These are phyloP conservation scores for Pseudopithomyces chartarum DNA, from an alignment of 2,329 filamentous ascomycete genomes.

Conservation along the genomic window DNA sequence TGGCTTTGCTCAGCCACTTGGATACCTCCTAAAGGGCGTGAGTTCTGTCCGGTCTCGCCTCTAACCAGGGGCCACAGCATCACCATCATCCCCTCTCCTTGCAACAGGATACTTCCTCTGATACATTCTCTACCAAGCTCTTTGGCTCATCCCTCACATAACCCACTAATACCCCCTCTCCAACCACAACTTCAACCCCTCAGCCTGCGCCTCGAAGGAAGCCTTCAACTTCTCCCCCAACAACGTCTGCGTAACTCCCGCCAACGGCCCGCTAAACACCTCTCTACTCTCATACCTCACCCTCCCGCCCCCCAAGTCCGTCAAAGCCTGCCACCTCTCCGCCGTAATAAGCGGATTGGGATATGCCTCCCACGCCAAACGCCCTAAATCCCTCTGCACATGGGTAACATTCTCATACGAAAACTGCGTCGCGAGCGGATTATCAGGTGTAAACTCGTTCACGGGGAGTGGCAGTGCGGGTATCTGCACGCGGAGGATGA, in stretches of 20 bases:
- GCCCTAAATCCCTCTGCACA: slow-evolving; percentile 28
- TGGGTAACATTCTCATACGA: slow-evolving; percentile 35
- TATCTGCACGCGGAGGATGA: slow-evolving; percentile 35
- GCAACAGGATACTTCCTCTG: no score
- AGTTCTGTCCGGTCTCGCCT: no score
- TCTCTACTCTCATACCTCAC: slow-evolving; percentile 40
- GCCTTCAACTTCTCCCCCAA: slow-evolving; percentile 25
- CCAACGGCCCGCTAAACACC: slow-evolving; percentile 28
- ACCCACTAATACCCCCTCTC: slow-evolving; percentile 10
- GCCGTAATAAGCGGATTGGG: slow-evolving; percentile 18
- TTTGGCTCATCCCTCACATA: no score
- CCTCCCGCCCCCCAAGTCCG: slow-evolving; percentile 24
- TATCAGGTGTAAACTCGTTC: slow-evolving; percentile 28
- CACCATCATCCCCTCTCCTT: no score
- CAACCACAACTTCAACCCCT: slow-evolving; percentile 31
- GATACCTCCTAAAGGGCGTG: no score
- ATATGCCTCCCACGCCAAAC: slow-evolving; percentile 33
- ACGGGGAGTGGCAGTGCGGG: slow-evolving; percentile 37
- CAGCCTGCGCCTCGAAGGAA: slow-evolving; percentile 34
- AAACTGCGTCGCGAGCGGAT: slow-evolving; percentile 26
- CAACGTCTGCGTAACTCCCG: slow-evolving; percentile 16
- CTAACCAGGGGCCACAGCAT: no score
- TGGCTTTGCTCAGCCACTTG: no score
- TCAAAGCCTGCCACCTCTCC: slow-evolving; percentile 37
- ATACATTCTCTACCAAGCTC: no score